Conservation (phyloP, 768 basidiomycete species). For the Butyriboletus loyo region DNA sequence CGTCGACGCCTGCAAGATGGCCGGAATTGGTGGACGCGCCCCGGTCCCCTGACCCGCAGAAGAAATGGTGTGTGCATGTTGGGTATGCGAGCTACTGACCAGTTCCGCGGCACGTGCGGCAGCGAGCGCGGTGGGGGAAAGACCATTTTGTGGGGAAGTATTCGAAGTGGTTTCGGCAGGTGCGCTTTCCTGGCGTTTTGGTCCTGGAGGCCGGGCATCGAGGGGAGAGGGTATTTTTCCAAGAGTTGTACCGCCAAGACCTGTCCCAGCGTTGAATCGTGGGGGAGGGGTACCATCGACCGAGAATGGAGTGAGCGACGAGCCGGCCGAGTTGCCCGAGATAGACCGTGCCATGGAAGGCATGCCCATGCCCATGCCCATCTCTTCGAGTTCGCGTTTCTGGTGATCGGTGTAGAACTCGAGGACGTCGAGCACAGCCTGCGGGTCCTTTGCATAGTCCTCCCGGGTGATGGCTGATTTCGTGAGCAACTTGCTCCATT, state of each 20-base stretch:
- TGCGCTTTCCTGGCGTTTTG: conserved; percentile 48
- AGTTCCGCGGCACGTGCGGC: conserved; percentile 62
- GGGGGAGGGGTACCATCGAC: conserved; percentile 50
- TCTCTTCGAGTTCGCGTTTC: conserved; percentile 85
- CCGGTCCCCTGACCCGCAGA: conserved; percentile 27
- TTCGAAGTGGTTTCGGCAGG: conserved; percentile 32
- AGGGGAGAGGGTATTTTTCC: conserved; percentile 42
- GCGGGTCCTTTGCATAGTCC: conserved; percentile 95
- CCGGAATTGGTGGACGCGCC: conserved; percentile 28
- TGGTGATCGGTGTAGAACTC: conserved; percentile 99
- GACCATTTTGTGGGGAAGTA: conserved; percentile 33
- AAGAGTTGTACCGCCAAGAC: conserved; percentile 68
- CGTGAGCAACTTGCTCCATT: conserved; percentile 96
- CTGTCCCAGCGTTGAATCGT: conserved; percentile 89
- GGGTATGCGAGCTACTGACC: conserved; percentile 51
- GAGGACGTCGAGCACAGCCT: conserved; percentile 94
- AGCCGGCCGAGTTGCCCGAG: conserved; percentile 14
- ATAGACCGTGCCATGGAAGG: conserved; percentile 22
- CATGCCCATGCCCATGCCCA: conserved; percentile 38
- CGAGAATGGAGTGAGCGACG: conserved; percentile 37
- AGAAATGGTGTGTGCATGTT: conserved; percentile 40
- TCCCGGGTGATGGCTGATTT: conserved; percentile 97
- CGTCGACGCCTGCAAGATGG: conserved; percentile 30
- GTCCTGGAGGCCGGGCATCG: conserved; percentile 32
- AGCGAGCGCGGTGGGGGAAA: conserved; percentile 43